Conservation (phyloP, 257 asterid genomes). For the Lithospermum erythrorhizon region DNA sequence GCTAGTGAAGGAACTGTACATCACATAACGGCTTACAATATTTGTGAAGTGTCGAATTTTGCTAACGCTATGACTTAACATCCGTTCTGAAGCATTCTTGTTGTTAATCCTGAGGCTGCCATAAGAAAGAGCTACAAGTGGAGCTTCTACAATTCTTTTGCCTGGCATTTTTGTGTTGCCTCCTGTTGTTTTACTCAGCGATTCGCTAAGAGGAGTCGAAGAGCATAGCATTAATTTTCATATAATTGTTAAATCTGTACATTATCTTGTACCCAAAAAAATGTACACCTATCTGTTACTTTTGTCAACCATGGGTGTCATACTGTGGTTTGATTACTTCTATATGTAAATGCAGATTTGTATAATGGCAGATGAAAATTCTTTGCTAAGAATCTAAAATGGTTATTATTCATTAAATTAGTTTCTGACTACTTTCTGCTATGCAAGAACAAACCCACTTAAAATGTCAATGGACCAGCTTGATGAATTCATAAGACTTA, state of each 20-base stretch:
- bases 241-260: conserved; percentile 7
- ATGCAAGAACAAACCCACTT: no score
- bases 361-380: background rate
- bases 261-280: no score
- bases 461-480: no score
- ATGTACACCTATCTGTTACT: no score
- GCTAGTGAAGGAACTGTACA: conserved; percentile 9
- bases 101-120: background rate
- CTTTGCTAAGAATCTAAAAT: no score
- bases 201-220: background rate
- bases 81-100: background rate
- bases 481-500: no score
- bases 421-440: no score
- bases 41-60: no score
- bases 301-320: background rate
- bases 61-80: no score
- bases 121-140: conserved; percentile 19
- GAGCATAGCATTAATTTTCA: conserved; percentile 21
- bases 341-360: background rate
- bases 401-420: no score
- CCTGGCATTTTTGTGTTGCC: conserved; percentile 27
- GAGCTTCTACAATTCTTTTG: conserved; percentile 16
- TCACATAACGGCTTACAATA: no score
- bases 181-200: conserved; percentile 9
- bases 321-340: background rate